Conservation (phyloP, 495 filamentous ascomycete species). For the Penicillium coffeae region DNA sequence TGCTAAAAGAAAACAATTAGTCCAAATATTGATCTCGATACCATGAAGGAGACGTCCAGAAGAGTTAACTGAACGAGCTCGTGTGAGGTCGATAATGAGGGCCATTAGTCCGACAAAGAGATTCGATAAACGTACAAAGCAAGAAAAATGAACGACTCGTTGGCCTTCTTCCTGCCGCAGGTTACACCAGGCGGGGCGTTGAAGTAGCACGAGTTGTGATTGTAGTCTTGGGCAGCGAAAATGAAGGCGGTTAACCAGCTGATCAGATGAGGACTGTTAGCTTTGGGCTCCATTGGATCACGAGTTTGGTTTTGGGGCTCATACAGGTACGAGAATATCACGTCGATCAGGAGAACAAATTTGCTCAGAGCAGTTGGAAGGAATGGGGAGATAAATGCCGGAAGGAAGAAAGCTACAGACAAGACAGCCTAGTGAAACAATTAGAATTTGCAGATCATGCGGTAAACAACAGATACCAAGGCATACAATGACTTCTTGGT, state of each 20-base stretch:
- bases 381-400: slow-evolving; percentile 52
- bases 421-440: slow-evolving; percentile 41
- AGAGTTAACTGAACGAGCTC: too few relatives aligned
- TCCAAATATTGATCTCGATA: too few relatives aligned
- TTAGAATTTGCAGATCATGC: not conserved
- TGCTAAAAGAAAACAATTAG: too few relatives aligned
- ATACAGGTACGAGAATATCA: slow-evolving; percentile 61
- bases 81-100: too few relatives aligned
- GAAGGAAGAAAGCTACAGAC: slow-evolving; percentile 56
- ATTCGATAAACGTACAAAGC: slow-evolving; percentile 58
- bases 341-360: slow-evolving; percentile 50
- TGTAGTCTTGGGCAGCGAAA: slow-evolving; percentile 56
- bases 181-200: slow-evolving; percentile 25
- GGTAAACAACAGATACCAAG: not conserved
- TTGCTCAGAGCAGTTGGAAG: slow-evolving; percentile 39
- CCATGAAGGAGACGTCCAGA: too few relatives aligned
- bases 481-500: slow-evolving; percentile 55
- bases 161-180: slow-evolving; percentile 41
- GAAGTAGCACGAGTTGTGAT: slow-evolving; percentile 32
- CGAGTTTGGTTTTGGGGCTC: too few relatives aligned
- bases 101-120: too few relatives aligned
- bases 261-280: slow-evolving; percentile 21
- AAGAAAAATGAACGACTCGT: slow-evolving; percentile 59
- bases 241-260: slow-evolving; percentile 60
- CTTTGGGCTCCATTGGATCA: too few relatives aligned